Evolutionary conservation across 371 early-diverging fungal species (phyloP).

Genomic region (Mucor sp.): DNA sequence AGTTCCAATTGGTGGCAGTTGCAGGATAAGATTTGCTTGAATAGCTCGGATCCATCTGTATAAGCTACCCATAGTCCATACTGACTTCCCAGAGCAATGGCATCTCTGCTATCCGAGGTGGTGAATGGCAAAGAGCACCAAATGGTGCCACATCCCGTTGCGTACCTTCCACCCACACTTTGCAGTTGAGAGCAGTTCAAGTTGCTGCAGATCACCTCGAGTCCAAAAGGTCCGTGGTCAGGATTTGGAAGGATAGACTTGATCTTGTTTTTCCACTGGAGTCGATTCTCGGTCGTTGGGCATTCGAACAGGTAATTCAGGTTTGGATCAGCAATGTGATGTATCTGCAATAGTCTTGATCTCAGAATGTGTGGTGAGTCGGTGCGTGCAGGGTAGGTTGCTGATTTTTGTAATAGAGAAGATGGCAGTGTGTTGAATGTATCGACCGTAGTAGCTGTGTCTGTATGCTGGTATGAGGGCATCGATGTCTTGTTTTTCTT

Average conservation of each 20-base stretch:
- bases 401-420: background rate
- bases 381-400: background rate
- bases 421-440: background rate
- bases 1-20: slow-evolving; percentile 23
- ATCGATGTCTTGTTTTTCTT: background rate
- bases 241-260: slow-evolving; percentile 9
- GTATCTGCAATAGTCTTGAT: slow-evolving; percentile 8
- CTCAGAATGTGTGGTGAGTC: slow-evolving; percentile 6
- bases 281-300: background rate
- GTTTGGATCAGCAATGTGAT: slow-evolving; percentile 14
- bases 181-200: slow-evolving; percentile 5
- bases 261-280: slow-evolving; percentile 14
- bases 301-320: slow-evolving; percentile 18
- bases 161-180: slow-evolving; percentile 11
- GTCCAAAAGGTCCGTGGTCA: slow-evolving; percentile 8
- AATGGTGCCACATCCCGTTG: slow-evolving; percentile 18
- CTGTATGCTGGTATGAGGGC: background rate
- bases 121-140: slow-evolving; percentile 21
- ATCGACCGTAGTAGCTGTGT: background rate
- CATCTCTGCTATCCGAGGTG: slow-evolving; percentile 11
- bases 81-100: slow-evolving; percentile 17
- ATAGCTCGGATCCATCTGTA: slow-evolving; percentile 9
- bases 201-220: background rate
- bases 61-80: slow-evolving; percentile 18
- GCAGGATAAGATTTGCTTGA: slow-evolving; percentile 5